phyloP scores from a whole-genome alignment of 1,284 basidiomycete species.

The Moniliophthora roreri region DNA sequence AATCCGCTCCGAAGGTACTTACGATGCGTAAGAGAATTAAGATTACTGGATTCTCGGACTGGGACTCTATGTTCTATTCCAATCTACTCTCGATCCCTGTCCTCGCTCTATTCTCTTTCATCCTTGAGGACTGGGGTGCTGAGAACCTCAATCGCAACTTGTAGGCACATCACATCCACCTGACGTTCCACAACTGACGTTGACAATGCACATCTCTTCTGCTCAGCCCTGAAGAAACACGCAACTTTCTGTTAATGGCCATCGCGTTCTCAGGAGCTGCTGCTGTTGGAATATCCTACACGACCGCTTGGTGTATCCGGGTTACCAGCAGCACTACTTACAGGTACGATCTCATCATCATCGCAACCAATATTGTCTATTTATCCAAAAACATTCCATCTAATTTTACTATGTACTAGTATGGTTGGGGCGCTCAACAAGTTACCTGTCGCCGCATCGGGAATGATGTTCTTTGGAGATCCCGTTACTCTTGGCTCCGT shows the following conservation, averaged over 20 bases:
- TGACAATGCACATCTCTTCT: slow-evolving; percentile 5
- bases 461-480: slow-evolving; percentile 96
- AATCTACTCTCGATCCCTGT: slow-evolving; percentile 95
- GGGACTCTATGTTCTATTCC: slow-evolving; percentile 99
- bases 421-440: slow-evolving; percentile 99
- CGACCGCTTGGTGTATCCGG: slow-evolving; percentile 98
- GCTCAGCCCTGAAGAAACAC: slow-evolving; percentile 78
- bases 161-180: slow-evolving; percentile 44
- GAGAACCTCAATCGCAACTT: slow-evolving; percentile 86
- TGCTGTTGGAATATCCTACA: slow-evolving; percentile 97
- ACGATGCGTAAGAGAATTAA: slow-evolving; percentile 99
- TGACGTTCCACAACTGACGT: slow-evolving; percentile 10
- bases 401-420: slow-evolving; percentile 38
- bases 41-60: slow-evolving; percentile 96
- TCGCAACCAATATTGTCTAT: slow-evolving; percentile 10
- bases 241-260: slow-evolving; percentile 79
- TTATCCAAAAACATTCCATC: slow-evolving; percentile 6
- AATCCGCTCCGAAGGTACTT: slow-evolving; percentile 63
- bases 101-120: slow-evolving; percentile 78
- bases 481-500: slow-evolving; percentile 85
- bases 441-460: slow-evolving; percentile 94
- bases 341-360: slow-evolving; percentile 48
- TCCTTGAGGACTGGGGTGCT: slow-evolving; percentile 89
- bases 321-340: slow-evolving; percentile 98
- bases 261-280: slow-evolving; percentile 96